Evolutionary conservation across 768 basidiomycete species (phyloP).

Genomic region (Podaxis pistillaris): DNA sequence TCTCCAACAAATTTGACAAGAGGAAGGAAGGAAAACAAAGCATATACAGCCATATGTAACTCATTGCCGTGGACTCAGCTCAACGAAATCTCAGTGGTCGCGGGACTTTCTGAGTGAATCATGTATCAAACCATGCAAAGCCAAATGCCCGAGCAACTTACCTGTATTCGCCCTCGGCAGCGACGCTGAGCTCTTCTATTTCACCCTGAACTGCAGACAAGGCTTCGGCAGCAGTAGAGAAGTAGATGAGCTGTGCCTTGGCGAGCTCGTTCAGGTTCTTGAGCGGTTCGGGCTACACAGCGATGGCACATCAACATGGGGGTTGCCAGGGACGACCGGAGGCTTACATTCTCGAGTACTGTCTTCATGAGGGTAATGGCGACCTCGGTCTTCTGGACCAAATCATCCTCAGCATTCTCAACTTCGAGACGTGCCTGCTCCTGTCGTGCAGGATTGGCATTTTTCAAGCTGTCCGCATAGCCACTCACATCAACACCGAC

Average conservation of each 20-base stretch:
- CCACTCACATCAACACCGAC: background rate
- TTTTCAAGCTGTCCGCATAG: slow-evolving; percentile 64
- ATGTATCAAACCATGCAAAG: background rate
- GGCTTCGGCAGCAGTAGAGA: slow-evolving; percentile 75
- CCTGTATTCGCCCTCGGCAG: slow-evolving; percentile 96
- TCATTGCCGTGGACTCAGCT: slow-evolving; percentile 18
- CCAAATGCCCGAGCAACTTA: slow-evolving; percentile 24
- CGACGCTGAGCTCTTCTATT: slow-evolving; percentile 89
- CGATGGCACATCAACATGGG: slow-evolving; percentile 7
- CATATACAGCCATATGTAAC: background rate
- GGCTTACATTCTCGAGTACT: slow-evolving; percentile 92
- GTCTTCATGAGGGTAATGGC: slow-evolving; percentile 97
- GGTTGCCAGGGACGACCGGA: slow-evolving; percentile 7
- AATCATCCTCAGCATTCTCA: slow-evolving; percentile 92
- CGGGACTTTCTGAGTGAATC: slow-evolving; percentile 67
- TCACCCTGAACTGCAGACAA: slow-evolving; percentile 84
- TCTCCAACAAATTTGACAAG: background rate
- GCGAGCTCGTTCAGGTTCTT: slow-evolving; percentile 91
- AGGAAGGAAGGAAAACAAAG: background rate
- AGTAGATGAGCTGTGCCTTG: slow-evolving; percentile 86
- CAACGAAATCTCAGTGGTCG: slow-evolving; percentile 73
- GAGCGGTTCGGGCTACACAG: slow-evolving; percentile 83
- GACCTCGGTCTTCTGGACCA: slow-evolving; percentile 97
- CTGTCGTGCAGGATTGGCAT: slow-evolving; percentile 68
- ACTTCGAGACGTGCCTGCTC: slow-evolving; percentile 92